phyloP scores from a whole-genome alignment of 2,329 filamentous ascomycete species.

The Lasiodiplodia sp. region DNA sequence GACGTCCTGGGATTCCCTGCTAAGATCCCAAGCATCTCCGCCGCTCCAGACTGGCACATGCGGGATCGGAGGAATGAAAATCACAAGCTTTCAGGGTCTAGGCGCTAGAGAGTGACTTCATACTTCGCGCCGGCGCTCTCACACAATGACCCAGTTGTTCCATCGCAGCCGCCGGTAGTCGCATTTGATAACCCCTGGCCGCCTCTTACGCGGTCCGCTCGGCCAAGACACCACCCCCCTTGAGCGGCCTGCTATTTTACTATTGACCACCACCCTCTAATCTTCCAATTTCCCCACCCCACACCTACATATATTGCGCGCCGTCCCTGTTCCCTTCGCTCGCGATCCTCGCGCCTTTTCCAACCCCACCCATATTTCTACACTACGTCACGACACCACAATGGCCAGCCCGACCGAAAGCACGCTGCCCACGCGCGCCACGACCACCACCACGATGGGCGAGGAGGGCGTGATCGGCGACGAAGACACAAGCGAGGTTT shows the following conservation, averaged over 20 bases:
- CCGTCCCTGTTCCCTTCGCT: background rate
- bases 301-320: background rate
- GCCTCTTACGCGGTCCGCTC: conserved; percentile 28
- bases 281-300: conserved; percentile 14
- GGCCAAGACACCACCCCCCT: conserved; percentile 23
- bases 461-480: conserved; percentile 57
- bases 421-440: conserved; percentile 39
- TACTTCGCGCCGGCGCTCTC: background rate
- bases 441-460: conserved; percentile 40
- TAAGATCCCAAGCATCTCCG: conserved; percentile 12
- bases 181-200: conserved; percentile 9
- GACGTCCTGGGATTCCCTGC: conserved; percentile 25
- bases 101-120: conserved; percentile 13
- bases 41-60: conserved; percentile 6
- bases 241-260: conserved; percentile 16
- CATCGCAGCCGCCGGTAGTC: background rate
- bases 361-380: conserved; percentile 1
- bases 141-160: background rate
- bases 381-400: conserved; percentile 1
- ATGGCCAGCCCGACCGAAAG: conserved; percentile 46
- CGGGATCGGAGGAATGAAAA: conserved; percentile 19
- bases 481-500: conserved; percentile 57
- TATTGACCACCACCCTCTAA: conserved; percentile 16
- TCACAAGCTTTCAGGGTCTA: conserved; percentile 23
- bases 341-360: background rate